Base-by-base conservation (phyloP, 768 basidiomycete genomes). In the Leucocoprinus leucothites region DNA sequence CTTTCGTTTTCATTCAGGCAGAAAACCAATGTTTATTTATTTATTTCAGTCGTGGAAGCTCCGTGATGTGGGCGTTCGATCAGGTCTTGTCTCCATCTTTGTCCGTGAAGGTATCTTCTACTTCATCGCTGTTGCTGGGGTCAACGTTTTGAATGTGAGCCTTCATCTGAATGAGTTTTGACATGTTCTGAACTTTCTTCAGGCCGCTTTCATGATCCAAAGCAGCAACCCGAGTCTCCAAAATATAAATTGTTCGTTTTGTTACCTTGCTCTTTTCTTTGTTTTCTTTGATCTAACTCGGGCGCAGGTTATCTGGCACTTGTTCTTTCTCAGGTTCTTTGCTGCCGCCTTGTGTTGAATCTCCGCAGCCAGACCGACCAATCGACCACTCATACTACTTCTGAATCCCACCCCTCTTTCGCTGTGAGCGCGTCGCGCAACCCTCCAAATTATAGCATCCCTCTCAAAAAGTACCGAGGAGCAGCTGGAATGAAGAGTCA, bases 201-300 rank as follows among this genome's bases (percentile, higher is more conserved):
- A 59, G 58, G 59, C 59, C 11, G 59, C 59, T 13, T 60, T 60
- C 45, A 60, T 60, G 59, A 55, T 60, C 40, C 57, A 60, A 42
- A 55, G 28, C 43, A 56, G 53, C 11, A 55, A 58, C 24, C 57
- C 57, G 2, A 58, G 48, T 22, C 53, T 60, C 25, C 59, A 60
- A 44, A 60, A 60, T 34, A 56, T 60, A 42, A 60, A 60, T 46
- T 52, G 59, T 58, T 24, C 18, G 59, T 52, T 13, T 14, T 13
- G 1, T 22, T 31, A 31, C 13, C 2, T 26, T 44, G 18, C 26
- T 50, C 22, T 8, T 40, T 3, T n/a, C 8, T 9, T 21, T 19
- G 24, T 40, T 3, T n/a, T 16, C 9, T 21, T 19, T 24, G 5
- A 14, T 24, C 19, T 9, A 31, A 31, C 31, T 9, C 36, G 8